Conservation (phyloP, 73 alveolate species). For the Uronychia setigera region DNA sequence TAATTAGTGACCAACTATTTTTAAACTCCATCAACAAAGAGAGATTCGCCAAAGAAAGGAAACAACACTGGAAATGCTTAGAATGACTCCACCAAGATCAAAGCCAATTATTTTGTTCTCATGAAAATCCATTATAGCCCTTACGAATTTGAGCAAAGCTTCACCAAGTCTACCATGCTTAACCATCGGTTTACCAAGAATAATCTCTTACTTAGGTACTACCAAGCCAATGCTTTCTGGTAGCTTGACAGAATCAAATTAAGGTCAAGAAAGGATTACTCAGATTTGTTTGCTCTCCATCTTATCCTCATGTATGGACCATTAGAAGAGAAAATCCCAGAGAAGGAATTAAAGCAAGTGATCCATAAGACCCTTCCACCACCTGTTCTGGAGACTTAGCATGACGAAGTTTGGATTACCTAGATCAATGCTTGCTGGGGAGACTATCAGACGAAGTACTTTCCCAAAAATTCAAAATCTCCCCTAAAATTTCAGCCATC, state of each 20-base stretch:
- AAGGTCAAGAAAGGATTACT: not conserved
- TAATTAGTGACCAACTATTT: no score
- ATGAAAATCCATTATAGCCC: not conserved
- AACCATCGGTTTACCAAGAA: not conserved
- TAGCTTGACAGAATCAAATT: not conserved
- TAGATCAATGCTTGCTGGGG: not conserved
- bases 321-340: not conserved
- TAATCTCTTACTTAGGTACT: not conserved
- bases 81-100: no score
- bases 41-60: no score
- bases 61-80: no score
- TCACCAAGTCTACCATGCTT: not conserved
- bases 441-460: not conserved
- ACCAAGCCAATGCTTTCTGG: not conserved
- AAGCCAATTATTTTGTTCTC: not conserved
- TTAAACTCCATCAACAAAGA: no score
- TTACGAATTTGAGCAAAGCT: not conserved
- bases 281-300: not conserved
- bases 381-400: not conserved
- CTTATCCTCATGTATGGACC: not conserved
- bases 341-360: not conserved
- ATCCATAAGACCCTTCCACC: not conserved
- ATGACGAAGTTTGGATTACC: not conserved
- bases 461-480: no score
- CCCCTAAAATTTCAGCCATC: no score